Base-by-base conservation (phyloP, 2,329 filamentous ascomycete species). In the Fusarium nygamai region DNA sequence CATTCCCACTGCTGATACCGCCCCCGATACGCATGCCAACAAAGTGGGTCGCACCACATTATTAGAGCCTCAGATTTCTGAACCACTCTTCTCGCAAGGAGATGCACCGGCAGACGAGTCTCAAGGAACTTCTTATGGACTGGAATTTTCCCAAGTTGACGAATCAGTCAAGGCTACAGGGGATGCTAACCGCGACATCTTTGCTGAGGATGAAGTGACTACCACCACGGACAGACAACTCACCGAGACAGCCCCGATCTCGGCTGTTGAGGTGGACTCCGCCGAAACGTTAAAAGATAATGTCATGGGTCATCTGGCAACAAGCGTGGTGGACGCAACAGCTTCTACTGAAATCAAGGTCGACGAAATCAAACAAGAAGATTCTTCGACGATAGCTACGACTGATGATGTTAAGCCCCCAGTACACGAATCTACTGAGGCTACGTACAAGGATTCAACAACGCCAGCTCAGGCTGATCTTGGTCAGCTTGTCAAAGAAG, bases 71-170 rank as follows among this genome's bases (percentile, higher is more conserved):
- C 65, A 76, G 17, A 38, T 78, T 22, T 82, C 81, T 19, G 81
- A 82, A 64, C 78, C 78, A 16, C 69, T 82, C 16, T 82, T 82
- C 48, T 78, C 80, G 10, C 81, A 83, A 59, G 78, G 69, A n/a
- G 78, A 81, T 31, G 54, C 47, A 22, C 73, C 76, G 22, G 22
- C 75, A 27, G 76, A 80, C 29, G 66, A 75, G 38, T 78, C 78
- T 8, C 79, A 82, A 63, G 70, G 71, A 36, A 67, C 59, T 22
- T 56, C 69, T n/a, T 64, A 68, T 27, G 76, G 68, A 22, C 39
- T 67, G 24, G 75, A 78, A 31, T 58, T 78, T 34, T 76, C 74
- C 5, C 80, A 82, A 53, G 33, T 65, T 29, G 74, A 77, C n/a
- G 74, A 76, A 43, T 38, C 62, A 31, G 24, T 48, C 29, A n/a